Evolutionary conservation across 768 basidiomycete species (phyloP).

Genomic region (Clavulina sp.): DNA sequence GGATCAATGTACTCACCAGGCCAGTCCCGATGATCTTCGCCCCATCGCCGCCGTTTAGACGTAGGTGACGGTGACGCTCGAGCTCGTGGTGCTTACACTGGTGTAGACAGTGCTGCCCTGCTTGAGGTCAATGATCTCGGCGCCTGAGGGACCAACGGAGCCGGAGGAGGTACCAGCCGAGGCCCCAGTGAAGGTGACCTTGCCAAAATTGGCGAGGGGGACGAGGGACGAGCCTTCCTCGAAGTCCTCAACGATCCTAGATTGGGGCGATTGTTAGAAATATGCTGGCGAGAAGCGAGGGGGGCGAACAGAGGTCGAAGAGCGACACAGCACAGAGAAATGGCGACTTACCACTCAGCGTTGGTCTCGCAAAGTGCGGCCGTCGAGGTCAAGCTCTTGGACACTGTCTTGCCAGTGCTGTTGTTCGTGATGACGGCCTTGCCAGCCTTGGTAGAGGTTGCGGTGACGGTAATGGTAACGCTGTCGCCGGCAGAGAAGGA

Average conservation of each 20-base stretch:
- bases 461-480: constrained; percentile 19
- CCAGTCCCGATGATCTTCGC: no score
- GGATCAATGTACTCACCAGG: no score
- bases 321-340: no score
- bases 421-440: constrained; percentile 18
- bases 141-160: constrained; percentile 15
- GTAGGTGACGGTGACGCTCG: not conserved
- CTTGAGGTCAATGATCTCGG: constrained; percentile 9
- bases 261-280: no score
- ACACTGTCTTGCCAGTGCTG: constrained; percentile 16
- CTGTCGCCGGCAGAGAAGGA: constrained; percentile 17
- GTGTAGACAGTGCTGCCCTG: not conserved
- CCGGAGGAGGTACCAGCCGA: constrained; percentile 18
- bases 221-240: constrained; percentile 17
- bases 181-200: constrained; percentile 20
- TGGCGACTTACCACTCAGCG: constrained; percentile 26
- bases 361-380: constrained; percentile 20
- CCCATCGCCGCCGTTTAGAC: not conserved
- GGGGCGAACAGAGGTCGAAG: no score
- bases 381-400: constrained; percentile 18
- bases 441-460: constrained; percentile 15
- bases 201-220: constrained; percentile 4
- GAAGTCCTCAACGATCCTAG: constrained; percentile 24
- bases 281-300: no score
- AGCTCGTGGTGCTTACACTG: not conserved